Percentiles rank a stretch among this genome's conserved stretches.
These are phyloP conservation scores for Skeletonema marinoi DNA, from an alignment of 108 stramenopile genomes.

Conservation along the genomic window DNA sequence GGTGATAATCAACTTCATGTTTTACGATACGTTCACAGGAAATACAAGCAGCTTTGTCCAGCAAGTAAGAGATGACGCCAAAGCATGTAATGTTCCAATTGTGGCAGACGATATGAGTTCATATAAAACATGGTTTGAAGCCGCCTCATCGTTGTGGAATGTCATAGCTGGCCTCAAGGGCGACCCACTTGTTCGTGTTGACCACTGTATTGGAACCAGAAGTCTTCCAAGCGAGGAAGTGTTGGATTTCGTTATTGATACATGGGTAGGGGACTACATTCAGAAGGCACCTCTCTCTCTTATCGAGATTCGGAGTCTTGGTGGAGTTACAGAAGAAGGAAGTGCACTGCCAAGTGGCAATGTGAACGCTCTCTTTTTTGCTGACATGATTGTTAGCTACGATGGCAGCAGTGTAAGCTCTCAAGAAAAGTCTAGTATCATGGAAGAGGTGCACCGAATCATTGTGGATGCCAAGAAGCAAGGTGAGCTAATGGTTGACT, in stretches of 20 bases:
- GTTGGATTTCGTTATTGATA: constrained; percentile 11
- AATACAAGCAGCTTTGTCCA: constrained; percentile 3
- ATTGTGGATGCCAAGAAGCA: constrained; percentile 6
- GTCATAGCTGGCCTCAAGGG: constrained; percentile 27
- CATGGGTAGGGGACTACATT: constrained; percentile 14
- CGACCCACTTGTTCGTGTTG: constrained; percentile 17
- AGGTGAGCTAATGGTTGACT: constrained; percentile 14
- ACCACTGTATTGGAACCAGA: constrained; percentile 25
- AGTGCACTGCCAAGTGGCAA: constrained; percentile 5
- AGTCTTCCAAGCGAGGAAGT: constrained; percentile 15
- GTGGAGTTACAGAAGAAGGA: constrained; percentile 4
- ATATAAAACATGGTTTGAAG: constrained; percentile 25
- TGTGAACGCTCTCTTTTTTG: constrained; percentile 10
- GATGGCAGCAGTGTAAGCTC: constrained; percentile 7
- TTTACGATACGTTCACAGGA: constrained; percentile 26
- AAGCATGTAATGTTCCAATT: constrained; percentile 13
- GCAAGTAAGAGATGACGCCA: constrained; percentile 13
- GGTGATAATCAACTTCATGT: constrained; percentile 20
- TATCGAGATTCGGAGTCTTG: constrained; percentile 22
- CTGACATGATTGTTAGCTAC: constrained; percentile 28
- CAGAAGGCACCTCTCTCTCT: constrained; percentile 20
- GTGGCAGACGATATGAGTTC: constrained; percentile 20
- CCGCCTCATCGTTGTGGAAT: constrained; percentile 22
- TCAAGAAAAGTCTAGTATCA: constrained; percentile 11
- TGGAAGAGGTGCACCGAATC: constrained; percentile 6